Percentiles rank a stretch among this genome's conserved stretches.
phyloP scores from a whole-genome alignment of 164 flowering plant genomes.

The Chimonanthus salicifolius region DNA sequence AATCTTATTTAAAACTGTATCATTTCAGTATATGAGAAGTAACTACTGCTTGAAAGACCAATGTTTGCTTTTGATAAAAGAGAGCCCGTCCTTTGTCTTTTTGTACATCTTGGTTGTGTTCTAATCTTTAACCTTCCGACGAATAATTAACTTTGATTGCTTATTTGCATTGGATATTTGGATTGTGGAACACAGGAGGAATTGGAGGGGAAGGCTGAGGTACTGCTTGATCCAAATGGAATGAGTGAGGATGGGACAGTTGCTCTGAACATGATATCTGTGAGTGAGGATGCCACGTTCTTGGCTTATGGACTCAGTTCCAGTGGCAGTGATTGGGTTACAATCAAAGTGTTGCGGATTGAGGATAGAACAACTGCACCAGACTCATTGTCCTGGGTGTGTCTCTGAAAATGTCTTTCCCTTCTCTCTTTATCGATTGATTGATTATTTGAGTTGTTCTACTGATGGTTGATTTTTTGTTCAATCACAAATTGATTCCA shows the following conservation, averaged over 20 bases:
- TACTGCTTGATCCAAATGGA: slow-evolving; percentile 87
- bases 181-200: slow-evolving; percentile 45
- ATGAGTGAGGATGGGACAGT: slow-evolving; percentile 97
- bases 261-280: slow-evolving; percentile 38
- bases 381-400: slow-evolving; percentile 79
- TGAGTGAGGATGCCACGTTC: slow-evolving; percentile 90
- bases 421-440: background rate
- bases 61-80: background rate
- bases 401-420: slow-evolving; percentile 9
- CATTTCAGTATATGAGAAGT: no score
- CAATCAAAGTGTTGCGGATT: slow-evolving; percentile 77
- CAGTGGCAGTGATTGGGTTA: slow-evolving; percentile 99
- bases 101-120: no score
- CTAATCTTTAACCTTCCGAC: background rate
- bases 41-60: no score
- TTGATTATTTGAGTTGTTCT: background rate
- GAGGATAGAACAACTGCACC: slow-evolving; percentile 59
- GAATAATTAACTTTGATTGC: background rate
- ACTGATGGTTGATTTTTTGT: no score
- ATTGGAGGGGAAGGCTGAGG: slow-evolving; percentile 73
- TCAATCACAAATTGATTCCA: no score
- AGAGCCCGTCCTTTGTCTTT: no score
- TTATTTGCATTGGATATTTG: background rate
- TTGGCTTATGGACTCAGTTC: slow-evolving; percentile 84
- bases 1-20: no score